phyloP scores from a whole-genome alignment of 1,284 basidiomycete genomes.

The Baeospora myosura region DNA sequence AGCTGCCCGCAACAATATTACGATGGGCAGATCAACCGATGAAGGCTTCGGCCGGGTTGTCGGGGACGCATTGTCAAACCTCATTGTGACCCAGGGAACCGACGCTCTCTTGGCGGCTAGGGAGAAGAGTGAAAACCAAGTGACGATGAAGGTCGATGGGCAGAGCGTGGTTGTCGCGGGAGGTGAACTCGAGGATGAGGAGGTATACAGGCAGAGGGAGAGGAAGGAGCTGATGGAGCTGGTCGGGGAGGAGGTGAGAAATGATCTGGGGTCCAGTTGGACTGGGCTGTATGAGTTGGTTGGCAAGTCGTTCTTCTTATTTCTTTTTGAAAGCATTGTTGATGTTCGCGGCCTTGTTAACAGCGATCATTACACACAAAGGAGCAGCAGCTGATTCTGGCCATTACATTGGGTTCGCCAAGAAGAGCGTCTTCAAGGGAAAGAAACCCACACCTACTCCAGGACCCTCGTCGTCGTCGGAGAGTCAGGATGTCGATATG shows the following conservation, averaged over 20 bases:
- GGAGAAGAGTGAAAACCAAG: too few species aligned
- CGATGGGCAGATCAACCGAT: too few species aligned
- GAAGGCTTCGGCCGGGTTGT: too few species aligned
- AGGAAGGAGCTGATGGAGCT: slow-evolving; percentile 56
- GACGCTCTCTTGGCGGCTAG: too few species aligned
- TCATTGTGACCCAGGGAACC: too few species aligned
- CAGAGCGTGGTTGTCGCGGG: slow-evolving; percentile 20
- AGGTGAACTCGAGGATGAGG: slow-evolving; percentile 8
- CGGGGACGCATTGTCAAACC: too few species aligned
- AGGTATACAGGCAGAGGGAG: slow-evolving; percentile 34
- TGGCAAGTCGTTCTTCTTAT: slow-evolving; percentile 36
- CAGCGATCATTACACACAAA: slow-evolving; percentile 94
- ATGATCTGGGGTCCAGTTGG: slow-evolving; percentile 65
- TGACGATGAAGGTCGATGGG: too few species aligned
- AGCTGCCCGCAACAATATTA: too few species aligned
- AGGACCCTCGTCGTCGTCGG: slow-evolving; percentile 9
- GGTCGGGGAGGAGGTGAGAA: slow-evolving; percentile 56
- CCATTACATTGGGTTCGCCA: slow-evolving; percentile 89
- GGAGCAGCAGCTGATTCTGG: slow-evolving; percentile 91
- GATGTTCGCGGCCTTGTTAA: slow-evolving; percentile 5
- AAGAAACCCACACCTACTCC: slow-evolving; percentile 14
- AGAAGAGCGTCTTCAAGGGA: slow-evolving; percentile 55
- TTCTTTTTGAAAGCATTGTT: neutral
- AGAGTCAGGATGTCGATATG: slow-evolving; percentile 13
- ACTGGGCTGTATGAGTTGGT: slow-evolving; percentile 82